Evolutionary conservation across 2,329 filamentous ascomycete genomes (phyloP), one percentile per base, ranked within the genome.

Genomic region (Alternaria conjuncta): DNA sequence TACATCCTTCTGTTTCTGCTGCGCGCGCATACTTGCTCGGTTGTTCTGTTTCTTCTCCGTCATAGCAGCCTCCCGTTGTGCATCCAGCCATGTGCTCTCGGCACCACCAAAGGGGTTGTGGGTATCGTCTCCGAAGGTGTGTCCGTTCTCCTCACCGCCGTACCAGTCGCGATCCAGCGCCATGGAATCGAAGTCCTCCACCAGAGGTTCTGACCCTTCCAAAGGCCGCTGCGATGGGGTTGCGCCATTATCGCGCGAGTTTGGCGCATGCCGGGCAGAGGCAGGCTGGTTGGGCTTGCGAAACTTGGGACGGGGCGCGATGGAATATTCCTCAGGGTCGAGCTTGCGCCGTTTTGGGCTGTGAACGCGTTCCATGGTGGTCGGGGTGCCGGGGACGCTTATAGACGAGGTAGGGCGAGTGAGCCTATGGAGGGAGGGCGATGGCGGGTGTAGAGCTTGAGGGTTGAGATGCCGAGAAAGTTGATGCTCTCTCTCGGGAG

Each of bases 141-240:
- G 92, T 25, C 90, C 92, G 61, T 90, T 89, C 77, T 97, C 94
- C 75, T 96, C 94, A 51, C 92, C 92, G 21, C 89, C 90, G 74
- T 97, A 97, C 94, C 94, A 97, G 80, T 97, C 94, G 65, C 94
- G 89, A 77, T 97, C 94, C 58, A 97, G 84, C 10, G 90, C 92
- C 66, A 87, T 87, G 18, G 89, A 87, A 67, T 96, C 92, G 65
- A 92, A 88, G 43, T 90, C 86, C 32, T 86, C 84, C 13, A 89
- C 84, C 13, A 84, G 82, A 3, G 88, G 85, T 72, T 91, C 89
- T 0, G 88, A 86, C 3, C 85, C 86, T 50, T 92, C 88, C 61
- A 90, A 88, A 60, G 87, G 85, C 23, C 82, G 77, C 68, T 88
- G 89, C 63, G 84, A 84, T 0, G 84, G 84, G 18, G 75, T 77